A percentile compares a stretch with the other conserved stretches of the same genome.
phyloP scores from a whole-genome alignment of 139 green algal species.

The Chlamydomonas sp. region DNA sequence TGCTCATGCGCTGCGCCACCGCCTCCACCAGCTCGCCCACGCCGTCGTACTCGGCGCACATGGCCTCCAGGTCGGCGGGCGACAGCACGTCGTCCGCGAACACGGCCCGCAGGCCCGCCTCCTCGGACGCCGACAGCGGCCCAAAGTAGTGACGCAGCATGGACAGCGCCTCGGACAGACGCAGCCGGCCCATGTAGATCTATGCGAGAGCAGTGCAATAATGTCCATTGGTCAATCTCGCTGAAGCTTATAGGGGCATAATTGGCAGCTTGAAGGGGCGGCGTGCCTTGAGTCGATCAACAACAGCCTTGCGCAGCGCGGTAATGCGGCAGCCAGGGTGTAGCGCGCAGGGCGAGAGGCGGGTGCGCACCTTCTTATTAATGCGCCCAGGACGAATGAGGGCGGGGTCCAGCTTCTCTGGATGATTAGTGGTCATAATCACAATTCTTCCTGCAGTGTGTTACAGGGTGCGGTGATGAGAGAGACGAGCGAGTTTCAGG shows the following conservation, averaged over 20 bases:
- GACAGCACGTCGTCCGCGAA: conserved; percentile 45
- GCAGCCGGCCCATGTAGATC: conserved; percentile 59
- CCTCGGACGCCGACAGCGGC: not conserved
- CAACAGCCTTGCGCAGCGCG: not conserved
- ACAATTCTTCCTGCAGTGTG: conserved; percentile 43
- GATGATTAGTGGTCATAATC: conserved; percentile 59
- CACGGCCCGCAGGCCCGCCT: not conserved
- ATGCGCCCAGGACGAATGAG: conserved; percentile 53
- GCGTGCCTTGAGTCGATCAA: not conserved
- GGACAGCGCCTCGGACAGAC: conserved; percentile 35
- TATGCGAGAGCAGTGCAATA: no score
- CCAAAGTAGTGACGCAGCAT: conserved; percentile 65
- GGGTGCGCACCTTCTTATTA: not conserved
- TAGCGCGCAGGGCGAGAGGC: not conserved
- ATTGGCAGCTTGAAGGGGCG: no score
- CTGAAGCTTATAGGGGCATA: no score
- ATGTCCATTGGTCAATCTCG: no score
- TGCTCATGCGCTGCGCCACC: not conserved
- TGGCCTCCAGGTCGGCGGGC: conserved; percentile 60
- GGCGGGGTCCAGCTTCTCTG: conserved; percentile 57
- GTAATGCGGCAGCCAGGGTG: not conserved
- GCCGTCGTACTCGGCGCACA: conserved; percentile 58
- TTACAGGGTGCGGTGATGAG: not conserved
- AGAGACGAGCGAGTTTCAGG: no score
- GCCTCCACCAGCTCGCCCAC: conserved; percentile 38